These are phyloP conservation scores for Pleurotus salmoneostramineus DNA, from an alignment of 768 basidiomycete genomes.

Conservation along the genomic window DNA sequence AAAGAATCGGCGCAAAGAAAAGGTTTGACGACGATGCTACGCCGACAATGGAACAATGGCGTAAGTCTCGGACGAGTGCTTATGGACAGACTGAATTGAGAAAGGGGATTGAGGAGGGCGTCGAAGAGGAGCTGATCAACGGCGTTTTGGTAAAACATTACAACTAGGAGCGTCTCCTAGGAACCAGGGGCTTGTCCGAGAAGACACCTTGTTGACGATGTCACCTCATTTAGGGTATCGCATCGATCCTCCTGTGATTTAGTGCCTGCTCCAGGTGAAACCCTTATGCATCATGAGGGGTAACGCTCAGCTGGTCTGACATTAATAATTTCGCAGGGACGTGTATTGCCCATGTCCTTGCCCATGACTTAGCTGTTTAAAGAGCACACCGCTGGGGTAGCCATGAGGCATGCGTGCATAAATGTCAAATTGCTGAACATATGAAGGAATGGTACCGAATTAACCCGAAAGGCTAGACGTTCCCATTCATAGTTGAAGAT, in stretches of 20 bases:
- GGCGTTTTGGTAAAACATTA: constrained; percentile 57
- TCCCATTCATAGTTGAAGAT: not conserved
- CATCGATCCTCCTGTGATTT: not conserved
- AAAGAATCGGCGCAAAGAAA: constrained; percentile 34
- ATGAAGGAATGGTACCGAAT: not conserved
- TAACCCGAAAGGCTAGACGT: not conserved
- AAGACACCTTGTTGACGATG: not conserved
- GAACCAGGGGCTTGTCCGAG: not conserved
- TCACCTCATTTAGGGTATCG: not conserved
- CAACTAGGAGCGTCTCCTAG: constrained; percentile 26
- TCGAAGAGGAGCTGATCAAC: constrained; percentile 53
- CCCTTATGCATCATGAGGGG: too few relatives aligned
- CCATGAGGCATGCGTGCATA: not conserved
- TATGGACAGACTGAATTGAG: constrained; percentile 48
- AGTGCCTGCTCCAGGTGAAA: too few relatives aligned
- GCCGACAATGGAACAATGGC: constrained; percentile 51
- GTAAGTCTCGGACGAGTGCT: constrained; percentile 43
- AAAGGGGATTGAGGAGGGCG: constrained; percentile 32
- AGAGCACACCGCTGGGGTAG: too few relatives aligned
- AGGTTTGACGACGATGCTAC: constrained; percentile 34
- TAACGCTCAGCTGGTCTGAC: too few relatives aligned
- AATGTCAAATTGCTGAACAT: not conserved
- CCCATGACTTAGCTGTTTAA: too few relatives aligned
- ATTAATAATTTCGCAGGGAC: too few relatives aligned
- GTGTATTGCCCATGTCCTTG: too few relatives aligned